Conservation (phyloP, 192 early-diverging fungal species). For the Pilaira anomala region DNA sequence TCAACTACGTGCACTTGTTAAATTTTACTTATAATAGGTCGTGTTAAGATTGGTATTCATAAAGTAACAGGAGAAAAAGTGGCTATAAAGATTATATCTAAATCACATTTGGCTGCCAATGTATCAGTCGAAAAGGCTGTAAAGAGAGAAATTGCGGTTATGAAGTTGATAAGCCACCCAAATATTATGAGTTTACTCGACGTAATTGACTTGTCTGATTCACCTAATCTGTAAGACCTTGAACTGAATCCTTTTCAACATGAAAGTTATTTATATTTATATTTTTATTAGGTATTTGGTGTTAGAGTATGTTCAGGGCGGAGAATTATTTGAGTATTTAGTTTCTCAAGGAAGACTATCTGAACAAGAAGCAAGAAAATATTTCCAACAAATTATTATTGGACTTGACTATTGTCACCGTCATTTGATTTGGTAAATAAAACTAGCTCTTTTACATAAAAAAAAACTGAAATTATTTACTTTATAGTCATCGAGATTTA, state of each 20-base stretch:
- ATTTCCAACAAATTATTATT: constrained; percentile 73
- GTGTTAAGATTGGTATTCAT: constrained; percentile 50
- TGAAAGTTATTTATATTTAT: not conserved
- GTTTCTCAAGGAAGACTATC: constrained; percentile 55
- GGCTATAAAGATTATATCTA: constrained; percentile 52
- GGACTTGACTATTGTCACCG: constrained; percentile 65
- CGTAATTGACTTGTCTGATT: constrained; percentile 44
- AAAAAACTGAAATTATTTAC: not conserved
- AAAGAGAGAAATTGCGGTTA: constrained; percentile 54
- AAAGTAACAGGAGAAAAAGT: constrained; percentile 52
- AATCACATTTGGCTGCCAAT: constrained; percentile 43
- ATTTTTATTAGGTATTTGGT: constrained; percentile 54
- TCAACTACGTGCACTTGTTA: not conserved
- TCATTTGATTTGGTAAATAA: constrained; percentile 70
- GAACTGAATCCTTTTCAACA: not conserved
- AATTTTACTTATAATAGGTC: constrained; percentile 26
- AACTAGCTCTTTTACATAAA: too few relatives aligned
- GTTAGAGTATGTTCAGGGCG: constrained; percentile 67
- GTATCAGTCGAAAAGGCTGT: constrained; percentile 45
- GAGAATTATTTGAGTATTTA: constrained; percentile 71
- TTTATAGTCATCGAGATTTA: constrained; percentile 80
- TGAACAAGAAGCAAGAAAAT: constrained; percentile 60
- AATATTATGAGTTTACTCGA: constrained; percentile 50
- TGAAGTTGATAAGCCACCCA: constrained; percentile 52
- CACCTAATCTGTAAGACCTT: constrained; percentile 29